A percentile compares a stretch with the other conserved stretches of the same genome.
phyloP scores from a whole-genome alignment of 2,329 filamentous ascomycete genomes.

The Aciculosporium take region DNA sequence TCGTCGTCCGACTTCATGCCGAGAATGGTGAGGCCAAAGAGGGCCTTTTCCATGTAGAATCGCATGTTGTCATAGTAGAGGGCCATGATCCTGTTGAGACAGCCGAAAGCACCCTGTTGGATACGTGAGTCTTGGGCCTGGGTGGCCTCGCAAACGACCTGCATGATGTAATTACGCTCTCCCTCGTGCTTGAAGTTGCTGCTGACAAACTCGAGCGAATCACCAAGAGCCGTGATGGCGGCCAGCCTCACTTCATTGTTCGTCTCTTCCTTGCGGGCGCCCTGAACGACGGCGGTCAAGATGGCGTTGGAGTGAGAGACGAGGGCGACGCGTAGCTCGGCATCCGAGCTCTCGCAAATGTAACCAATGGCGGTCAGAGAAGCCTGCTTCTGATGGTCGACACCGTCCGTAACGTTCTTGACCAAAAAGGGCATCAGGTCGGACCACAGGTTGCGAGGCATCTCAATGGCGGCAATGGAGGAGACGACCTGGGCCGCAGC shows the following conservation, averaged over 20 bases:
- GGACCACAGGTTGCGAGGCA: conserved; percentile 84
- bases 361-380: conserved; percentile 95
- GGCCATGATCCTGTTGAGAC: conserved; percentile 95
- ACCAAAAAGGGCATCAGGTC: conserved; percentile 83
- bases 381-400: conserved; percentile 80
- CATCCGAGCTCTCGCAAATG: conserved; percentile 91
- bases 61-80: conserved; percentile 99
- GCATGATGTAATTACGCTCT: conserved; percentile 99
- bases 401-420: conserved; percentile 79
- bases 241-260: conserved; percentile 84
- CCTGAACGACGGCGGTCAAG: conserved; percentile 92
- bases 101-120: conserved; percentile 91
- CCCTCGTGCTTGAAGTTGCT: conserved; percentile 99
- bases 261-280: conserved; percentile 88
- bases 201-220: conserved; percentile 92
- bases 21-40: conserved; percentile 92
- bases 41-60: conserved; percentile 99
- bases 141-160: conserved; percentile 97
- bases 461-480: conserved; percentile 85
- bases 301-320: conserved; percentile 91
- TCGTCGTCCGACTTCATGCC: conserved; percentile 98
- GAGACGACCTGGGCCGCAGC: conserved; percentile 91
- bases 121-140: conserved; percentile 84
- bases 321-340: conserved; percentile 68
- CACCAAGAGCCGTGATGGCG: conserved; percentile 84